Percentiles rank a stretch among this genome's conserved stretches.
Evolutionary conservation across 2,329 filamentous ascomycete genomes (phyloP).

Genomic region (Colletotrichum siamense): DNA sequence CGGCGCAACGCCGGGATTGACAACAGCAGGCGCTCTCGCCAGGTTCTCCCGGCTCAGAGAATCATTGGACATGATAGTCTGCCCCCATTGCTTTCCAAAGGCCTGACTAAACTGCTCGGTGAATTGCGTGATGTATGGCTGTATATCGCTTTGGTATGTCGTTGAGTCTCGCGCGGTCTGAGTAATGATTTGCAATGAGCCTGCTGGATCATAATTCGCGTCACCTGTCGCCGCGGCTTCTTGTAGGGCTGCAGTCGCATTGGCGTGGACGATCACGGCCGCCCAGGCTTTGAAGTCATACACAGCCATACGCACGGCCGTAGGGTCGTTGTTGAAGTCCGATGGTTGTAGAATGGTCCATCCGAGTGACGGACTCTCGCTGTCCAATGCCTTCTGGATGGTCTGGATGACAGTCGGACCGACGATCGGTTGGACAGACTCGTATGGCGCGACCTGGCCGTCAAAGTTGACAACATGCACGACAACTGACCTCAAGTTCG

Average conservation of each 20-base stretch:
- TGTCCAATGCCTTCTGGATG: conserved; percentile 46
- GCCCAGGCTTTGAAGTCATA: conserved; percentile 66
- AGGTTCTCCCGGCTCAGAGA: conserved; percentile 34
- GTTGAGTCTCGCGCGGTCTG: conserved; percentile 62
- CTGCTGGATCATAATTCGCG: conserved; percentile 62
- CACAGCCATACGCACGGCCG: conserved; percentile 60
- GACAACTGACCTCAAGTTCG: conserved; percentile 51
- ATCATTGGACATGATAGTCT: conserved; percentile 43
- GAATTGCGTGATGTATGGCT: conserved; percentile 54
- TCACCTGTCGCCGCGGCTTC: conserved; percentile 60
- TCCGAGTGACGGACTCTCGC: conserved; percentile 48
- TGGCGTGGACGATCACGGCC: conserved; percentile 66
- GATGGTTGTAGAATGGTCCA: conserved; percentile 52
- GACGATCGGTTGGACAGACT: conserved; percentile 54
- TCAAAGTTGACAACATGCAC: conserved; percentile 71
- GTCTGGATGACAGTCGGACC: conserved; percentile 57
- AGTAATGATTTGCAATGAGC: conserved; percentile 62
- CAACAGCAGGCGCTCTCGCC: conserved; percentile 29
- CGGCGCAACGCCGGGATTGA: conserved; percentile 36
- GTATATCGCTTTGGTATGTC: conserved; percentile 58
- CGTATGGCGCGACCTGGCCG: conserved; percentile 57
- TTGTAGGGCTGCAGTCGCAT: conserved; percentile 64
- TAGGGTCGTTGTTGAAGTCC: conserved; percentile 60
- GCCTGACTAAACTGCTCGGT: conserved; percentile 47
- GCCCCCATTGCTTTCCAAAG: conserved; percentile 53